phyloP scores from a whole-genome alignment of 495 filamentous ascomycete genomes.

The Penicillium waksmanii region DNA sequence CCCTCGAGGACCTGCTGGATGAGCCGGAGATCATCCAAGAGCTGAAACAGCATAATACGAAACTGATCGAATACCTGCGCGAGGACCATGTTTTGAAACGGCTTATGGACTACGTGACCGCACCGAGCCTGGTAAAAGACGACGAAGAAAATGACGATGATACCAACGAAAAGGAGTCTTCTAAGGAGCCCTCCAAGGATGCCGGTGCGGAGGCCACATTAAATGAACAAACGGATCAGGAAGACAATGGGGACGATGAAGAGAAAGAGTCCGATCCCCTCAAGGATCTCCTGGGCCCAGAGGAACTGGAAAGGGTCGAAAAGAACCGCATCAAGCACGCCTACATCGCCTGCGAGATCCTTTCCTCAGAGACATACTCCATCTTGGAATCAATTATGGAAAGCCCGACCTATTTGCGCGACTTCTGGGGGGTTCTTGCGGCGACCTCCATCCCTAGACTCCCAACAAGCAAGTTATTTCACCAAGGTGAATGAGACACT shows the following conservation, averaged over 20 bases:
- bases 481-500: constrained; percentile 97
- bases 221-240: constrained; percentile 17
- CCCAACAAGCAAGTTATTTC: constrained; percentile 94
- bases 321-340: constrained; percentile 90
- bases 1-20: constrained; percentile 92
- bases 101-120: constrained; percentile 88
- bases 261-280: constrained; percentile 49
- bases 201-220: constrained; percentile 37
- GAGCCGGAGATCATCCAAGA: constrained; percentile 96
- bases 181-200: constrained; percentile 41
- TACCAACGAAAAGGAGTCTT: constrained; percentile 24
- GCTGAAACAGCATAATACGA: constrained; percentile 96
- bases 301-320: constrained; percentile 74
- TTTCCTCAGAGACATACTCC: constrained; percentile 96
- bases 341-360: constrained; percentile 87
- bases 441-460: constrained; percentile 77
- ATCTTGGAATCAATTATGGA: constrained; percentile 92
- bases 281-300: constrained; percentile 53
- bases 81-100: constrained; percentile 84
- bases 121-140: constrained; percentile 66
- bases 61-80: constrained; percentile 93
- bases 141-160: constrained; percentile 65
- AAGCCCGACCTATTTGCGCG: constrained; percentile 70
- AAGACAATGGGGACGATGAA: constrained; percentile 34
- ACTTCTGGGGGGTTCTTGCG: constrained; percentile 94